Conservation (phyloP, 2,329 filamentous ascomycete genomes). For the Neonectria coccinea region DNA sequence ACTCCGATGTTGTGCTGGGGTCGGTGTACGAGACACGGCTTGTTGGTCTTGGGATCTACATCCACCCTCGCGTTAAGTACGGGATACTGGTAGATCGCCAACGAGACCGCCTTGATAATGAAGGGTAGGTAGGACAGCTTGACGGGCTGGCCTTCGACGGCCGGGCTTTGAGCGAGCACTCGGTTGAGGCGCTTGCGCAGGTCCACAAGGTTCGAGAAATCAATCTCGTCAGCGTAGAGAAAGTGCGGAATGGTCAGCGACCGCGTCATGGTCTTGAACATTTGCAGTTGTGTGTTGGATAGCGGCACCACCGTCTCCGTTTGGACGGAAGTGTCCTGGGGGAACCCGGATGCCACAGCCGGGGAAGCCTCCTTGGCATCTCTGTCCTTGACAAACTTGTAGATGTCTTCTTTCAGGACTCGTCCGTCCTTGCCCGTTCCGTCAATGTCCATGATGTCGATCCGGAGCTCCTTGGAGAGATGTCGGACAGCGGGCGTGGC, state of each 20-base stretch:
- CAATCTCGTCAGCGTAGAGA: conserved; percentile 90
- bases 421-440: conserved; percentile 93
- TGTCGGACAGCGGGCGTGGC: conserved; percentile 95
- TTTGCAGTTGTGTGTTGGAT: conserved; percentile 84
- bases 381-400: conserved; percentile 72
- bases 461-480: conserved; percentile 80
- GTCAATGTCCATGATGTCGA: conserved; percentile 81
- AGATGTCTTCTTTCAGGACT: conserved; percentile 92
- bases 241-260: conserved; percentile 95
- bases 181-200: conserved; percentile 82
- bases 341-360: conserved; percentile 36
- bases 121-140: conserved; percentile 94
- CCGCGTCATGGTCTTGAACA: conserved; percentile 98
- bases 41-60: conserved; percentile 62
- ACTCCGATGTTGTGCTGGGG: conserved; percentile 94
- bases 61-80: conserved; percentile 90
- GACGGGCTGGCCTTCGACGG: conserved; percentile 62
- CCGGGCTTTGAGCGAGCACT: conserved; percentile 57
- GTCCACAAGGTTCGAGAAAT: conserved; percentile 79
- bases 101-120: conserved; percentile 93
- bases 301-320: conserved; percentile 77
- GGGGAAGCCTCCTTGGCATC: conserved; percentile 51
- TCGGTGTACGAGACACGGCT: conserved; percentile 82
- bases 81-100: conserved; percentile 84
- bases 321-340: conserved; percentile 59